Evolutionary conservation across 306 rosid genomes (phyloP).

Genomic region (Glycyrrhiza uralensis): DNA sequence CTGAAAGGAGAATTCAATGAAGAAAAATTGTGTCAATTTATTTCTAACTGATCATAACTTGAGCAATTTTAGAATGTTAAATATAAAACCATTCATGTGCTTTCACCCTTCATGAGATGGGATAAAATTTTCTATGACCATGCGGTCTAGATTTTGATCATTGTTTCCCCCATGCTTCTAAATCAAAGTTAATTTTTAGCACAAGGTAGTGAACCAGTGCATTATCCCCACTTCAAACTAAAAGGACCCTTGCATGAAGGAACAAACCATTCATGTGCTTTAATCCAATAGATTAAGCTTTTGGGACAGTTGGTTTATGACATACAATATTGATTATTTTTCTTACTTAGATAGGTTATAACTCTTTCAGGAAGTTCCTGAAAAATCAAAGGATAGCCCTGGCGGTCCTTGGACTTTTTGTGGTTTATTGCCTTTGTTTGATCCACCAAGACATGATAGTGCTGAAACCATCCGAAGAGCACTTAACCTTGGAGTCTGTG

Average conservation of each 20-base stretch:
- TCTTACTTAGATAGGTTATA: slow-evolving; percentile 17
- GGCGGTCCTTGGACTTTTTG: slow-evolving; percentile 88
- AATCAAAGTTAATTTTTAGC: not conserved
- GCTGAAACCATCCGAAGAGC: slow-evolving; percentile 91
- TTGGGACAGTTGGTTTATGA: not conserved
- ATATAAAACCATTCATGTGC: not conserved
- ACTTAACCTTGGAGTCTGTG: slow-evolving; percentile 80
- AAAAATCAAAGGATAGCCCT: slow-evolving; percentile 63
- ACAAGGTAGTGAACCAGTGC: not conserved
- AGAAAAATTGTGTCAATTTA: not conserved
- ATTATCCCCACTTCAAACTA: not conserved
- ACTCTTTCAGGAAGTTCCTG: slow-evolving; percentile 64
- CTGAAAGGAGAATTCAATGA: slow-evolving; percentile 4
- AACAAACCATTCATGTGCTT: not conserved
- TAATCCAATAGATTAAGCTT: not conserved
- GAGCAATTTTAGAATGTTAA: not conserved
- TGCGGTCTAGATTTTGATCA: not conserved
- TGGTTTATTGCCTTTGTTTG: slow-evolving; percentile 86
- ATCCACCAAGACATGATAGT: slow-evolving; percentile 90
- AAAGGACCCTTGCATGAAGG: not conserved
- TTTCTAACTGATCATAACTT: not conserved
- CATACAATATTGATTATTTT: not conserved
- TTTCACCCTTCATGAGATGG: not conserved
- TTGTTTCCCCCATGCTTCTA: not conserved
- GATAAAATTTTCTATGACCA: not conserved